Evolutionary conservation across 208 protist genomes (phyloP).

Genomic region (Phytomonas francai): DNA sequence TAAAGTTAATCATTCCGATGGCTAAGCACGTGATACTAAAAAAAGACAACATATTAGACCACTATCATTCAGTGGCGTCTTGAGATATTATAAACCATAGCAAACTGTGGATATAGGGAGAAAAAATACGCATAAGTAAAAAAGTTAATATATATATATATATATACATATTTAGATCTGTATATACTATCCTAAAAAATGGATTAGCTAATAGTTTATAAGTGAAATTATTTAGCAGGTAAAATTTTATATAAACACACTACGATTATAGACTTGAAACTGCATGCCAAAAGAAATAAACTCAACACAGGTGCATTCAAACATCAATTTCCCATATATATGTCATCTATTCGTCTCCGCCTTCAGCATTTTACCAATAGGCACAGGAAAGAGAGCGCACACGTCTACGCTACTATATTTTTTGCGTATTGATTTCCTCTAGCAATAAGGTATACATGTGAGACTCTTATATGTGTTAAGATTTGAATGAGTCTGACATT

Average conservation of each 20-base stretch:
- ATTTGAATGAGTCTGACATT: background rate
- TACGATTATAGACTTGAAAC: slow-evolving; percentile 1
- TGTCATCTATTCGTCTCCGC: background rate
- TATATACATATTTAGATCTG: slow-evolving; percentile 10
- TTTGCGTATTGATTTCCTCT: background rate
- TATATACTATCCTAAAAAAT: no score
- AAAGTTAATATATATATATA: slow-evolving; percentile 8
- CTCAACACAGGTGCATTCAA: background rate
- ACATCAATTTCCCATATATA: background rate
- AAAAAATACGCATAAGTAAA: slow-evolving; percentile 1
- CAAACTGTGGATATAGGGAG: slow-evolving; percentile 1
- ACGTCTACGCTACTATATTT: background rate
- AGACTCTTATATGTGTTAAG: background rate
- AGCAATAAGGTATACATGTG: background rate
- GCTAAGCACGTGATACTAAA: background rate
- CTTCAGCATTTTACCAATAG: background rate
- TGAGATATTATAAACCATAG: background rate
- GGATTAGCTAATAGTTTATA: background rate
- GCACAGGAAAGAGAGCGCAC: background rate
- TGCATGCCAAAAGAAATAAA: slow-evolving; percentile 8
- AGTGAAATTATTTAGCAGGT: background rate
- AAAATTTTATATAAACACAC: background rate
- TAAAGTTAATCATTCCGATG: background rate
- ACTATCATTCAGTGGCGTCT: background rate
- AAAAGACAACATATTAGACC: background rate